phyloP scores from a whole-genome alignment of 306 rosid genomes.

The Vigna reflexopilosa region DNA sequence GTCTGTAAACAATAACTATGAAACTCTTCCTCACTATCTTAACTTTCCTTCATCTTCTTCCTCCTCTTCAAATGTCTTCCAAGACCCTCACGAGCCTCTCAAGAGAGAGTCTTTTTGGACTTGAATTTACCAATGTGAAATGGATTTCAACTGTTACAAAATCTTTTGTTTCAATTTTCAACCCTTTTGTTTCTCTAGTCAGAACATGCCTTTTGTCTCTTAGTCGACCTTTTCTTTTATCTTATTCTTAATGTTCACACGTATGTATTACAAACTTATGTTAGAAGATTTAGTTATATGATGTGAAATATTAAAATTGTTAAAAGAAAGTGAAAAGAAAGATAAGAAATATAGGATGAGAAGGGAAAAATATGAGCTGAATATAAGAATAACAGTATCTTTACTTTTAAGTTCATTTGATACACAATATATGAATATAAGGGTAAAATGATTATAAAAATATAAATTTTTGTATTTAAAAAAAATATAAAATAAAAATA shows the following conservation, averaged over 20 bases:
- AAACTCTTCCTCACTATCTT: conserved; percentile 50
- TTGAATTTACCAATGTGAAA: conserved; percentile 35
- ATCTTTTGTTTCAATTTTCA: background rate
- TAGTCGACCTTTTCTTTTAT: background rate
- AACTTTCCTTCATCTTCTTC: conserved; percentile 60
- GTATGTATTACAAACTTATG: no score
- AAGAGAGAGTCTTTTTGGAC: conserved; percentile 71
- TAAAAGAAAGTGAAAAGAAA: background rate
- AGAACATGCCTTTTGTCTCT: conserved; percentile 26
- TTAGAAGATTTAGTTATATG: no score
- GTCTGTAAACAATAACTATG: conserved; percentile 46
- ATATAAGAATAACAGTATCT: no score
- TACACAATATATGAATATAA: no score
- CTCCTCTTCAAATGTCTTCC: conserved; percentile 63
- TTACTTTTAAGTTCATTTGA: no score
- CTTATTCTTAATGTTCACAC: background rate
- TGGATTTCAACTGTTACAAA: background rate
- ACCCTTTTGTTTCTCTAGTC: background rate
- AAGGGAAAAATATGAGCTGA: background rate
- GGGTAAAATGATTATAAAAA: no score
- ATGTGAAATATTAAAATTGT: background rate
- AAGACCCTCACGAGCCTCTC: conserved; percentile 66
- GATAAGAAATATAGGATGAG: no score
- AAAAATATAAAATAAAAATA: no score
- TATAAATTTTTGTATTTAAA: no score